Conservation (phyloP, 768 basidiomycete species). For the Xerocomellus chrysenteron region DNA sequence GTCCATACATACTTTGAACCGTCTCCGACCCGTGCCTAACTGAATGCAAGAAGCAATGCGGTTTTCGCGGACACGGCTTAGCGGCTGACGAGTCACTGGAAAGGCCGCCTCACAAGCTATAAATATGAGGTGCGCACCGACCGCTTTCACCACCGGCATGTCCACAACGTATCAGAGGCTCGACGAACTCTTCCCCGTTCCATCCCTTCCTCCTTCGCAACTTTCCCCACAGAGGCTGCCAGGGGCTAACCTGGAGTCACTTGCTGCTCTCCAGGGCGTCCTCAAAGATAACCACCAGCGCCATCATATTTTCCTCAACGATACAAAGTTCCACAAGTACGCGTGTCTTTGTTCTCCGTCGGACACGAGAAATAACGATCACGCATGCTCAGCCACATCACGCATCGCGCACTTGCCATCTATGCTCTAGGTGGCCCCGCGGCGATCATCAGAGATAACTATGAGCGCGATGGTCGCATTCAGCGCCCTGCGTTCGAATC, state of each 20-base stretch:
- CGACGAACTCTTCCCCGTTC: slow-evolving; percentile 25
- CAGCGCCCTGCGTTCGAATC: slow-evolving; percentile 28
- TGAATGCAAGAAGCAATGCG: background rate
- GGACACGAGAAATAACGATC: background rate
- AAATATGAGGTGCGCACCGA: background rate
- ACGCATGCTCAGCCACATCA: slow-evolving; percentile 20
- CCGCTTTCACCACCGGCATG: slow-evolving; percentile 3
- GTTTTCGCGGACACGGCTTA: background rate
- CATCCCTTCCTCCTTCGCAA: slow-evolving; percentile 25
- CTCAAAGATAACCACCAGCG: slow-evolving; percentile 50
- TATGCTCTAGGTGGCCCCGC: slow-evolving; percentile 28
- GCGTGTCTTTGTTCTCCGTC: slow-evolving; percentile 5
- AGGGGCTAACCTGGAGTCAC: slow-evolving; percentile 23
- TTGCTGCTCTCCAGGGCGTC: slow-evolving; percentile 26
- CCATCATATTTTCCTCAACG: slow-evolving; percentile 50
- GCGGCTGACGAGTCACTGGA: background rate
- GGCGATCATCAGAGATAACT: slow-evolving; percentile 24
- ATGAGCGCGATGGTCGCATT: slow-evolving; percentile 15
- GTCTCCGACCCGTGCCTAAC: no score
- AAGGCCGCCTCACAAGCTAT: background rate
- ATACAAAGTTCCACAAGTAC: slow-evolving; percentile 51
- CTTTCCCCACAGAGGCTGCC: slow-evolving; percentile 29
- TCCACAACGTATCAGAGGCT: slow-evolving; percentile 3
- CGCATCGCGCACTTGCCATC: slow-evolving; percentile 31
- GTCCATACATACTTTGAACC: no score